Conservation (phyloP, 805 yeast genomes). For the Saccharomycopsis vini region DNA sequence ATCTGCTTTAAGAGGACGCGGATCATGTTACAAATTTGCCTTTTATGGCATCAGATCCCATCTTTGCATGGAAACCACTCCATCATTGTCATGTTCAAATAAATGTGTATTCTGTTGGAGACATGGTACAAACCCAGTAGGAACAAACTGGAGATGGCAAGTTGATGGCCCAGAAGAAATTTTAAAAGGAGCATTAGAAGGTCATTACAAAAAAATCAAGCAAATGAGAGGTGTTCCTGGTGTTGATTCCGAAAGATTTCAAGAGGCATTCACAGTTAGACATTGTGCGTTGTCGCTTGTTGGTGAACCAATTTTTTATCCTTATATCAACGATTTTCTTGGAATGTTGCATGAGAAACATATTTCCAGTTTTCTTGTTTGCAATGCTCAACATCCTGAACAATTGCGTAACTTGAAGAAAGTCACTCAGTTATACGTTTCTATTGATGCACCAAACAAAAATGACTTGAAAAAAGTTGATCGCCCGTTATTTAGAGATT, state of each 20-base stretch:
- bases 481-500: conserved; percentile 81
- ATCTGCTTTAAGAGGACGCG: conserved; percentile 87
- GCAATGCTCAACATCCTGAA: conserved; percentile 94
- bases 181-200: conserved; percentile 74
- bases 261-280: conserved; percentile 79
- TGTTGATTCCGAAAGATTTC: conserved; percentile 78
- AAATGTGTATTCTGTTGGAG: conserved; percentile 97
- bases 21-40: conserved; percentile 89
- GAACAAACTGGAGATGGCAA: conserved; percentile 95
- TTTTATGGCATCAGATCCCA: conserved; percentile 87
- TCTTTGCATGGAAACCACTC: conserved; percentile 93
- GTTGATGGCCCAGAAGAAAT: conserved; percentile 83
- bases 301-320: conserved; percentile 93
- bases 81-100: conserved; percentile 86
- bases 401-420: conserved; percentile 58
- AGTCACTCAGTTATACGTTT: conserved; percentile 86
- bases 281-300: conserved; percentile 91
- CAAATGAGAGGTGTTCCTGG: conserved; percentile 97
- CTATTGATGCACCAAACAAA: conserved; percentile 90
- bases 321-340: conserved; percentile 79
- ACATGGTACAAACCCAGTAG: conserved; percentile 95
- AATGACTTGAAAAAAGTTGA: conserved; percentile 73
- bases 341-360: conserved; percentile 69
- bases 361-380: conserved; percentile 81
- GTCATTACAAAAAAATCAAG: conserved; percentile 86